Evolutionary conservation across 2,329 filamentous ascomycete genomes (phyloP), one percentile per base, ranked within the genome.

Genomic region (Orbilia oligospora): DNA sequence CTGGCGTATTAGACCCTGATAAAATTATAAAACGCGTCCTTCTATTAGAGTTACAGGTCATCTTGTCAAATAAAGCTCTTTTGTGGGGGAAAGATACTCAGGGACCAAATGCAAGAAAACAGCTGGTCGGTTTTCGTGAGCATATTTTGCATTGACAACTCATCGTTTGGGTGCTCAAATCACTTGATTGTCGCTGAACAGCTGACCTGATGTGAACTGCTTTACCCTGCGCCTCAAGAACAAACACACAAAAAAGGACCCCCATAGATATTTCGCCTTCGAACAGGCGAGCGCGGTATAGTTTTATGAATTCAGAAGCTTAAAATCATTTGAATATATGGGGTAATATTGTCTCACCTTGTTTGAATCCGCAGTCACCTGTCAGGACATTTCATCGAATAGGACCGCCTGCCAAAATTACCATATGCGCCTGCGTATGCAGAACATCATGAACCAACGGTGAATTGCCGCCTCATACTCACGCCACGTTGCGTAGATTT

Each of bases 141-240:
- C 73, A 67, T 63, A 61, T 77, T 69, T n/a, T 49, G 67, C 66
- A 77, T 77, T 77, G 73, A 77, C 73, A 77, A 71, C 73, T 77
- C 73, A 77, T 71, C 67, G 67, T 67, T 71, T 71, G 49, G 64
- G 41, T 68, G 71, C 64, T 27, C 73, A 68, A 77, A 77, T 77
- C 73, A 77, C 73, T 77, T 77, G 73, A 77, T 77, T 70, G 24
- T n/a, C 9, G 20, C 58, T 33, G 61, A 64, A 51, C 73, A 77
- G 73, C 67, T 77, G 73, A 77, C 72, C 72, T 46, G n/a, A 63
- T 46, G 20, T 71, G 18, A 27, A 48, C 20, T 51, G 18, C n/a
- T 51, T 49, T 49, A 6, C 70, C 71, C 64, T 53, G 53, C 70
- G 70, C 70, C 69, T 36, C 58, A 44, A 51, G 30, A 36, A 18